Evolutionary conservation across 2,329 filamentous ascomycete genomes (phyloP), one percentile per base, ranked within the genome.

Genomic region (Aspergillus calidoustus): DNA sequence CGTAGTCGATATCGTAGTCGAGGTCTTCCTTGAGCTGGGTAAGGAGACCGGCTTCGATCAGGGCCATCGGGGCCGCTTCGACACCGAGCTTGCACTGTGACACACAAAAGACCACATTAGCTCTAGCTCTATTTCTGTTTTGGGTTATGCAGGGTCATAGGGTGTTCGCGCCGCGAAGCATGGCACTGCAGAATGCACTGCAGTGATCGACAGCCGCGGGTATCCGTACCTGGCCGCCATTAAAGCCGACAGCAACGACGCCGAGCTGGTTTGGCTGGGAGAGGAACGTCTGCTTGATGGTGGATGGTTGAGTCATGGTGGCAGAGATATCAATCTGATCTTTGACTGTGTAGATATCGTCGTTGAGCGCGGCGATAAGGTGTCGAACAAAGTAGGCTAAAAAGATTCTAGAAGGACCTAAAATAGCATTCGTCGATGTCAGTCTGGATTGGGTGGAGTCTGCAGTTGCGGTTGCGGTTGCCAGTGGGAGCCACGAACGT

Each of bases 211-310:
- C 61, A 44, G 59, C 63, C 56, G 61, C 34, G 54, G 60, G 47
- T 49, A 62, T 59, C 47, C 83, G 70, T 87, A 95, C 93, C 87
- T 97, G 95, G 60, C 95, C 95, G 68, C 94, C 94, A 57, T 93
- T 96, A 83, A 98, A 99, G 65, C 94, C 94, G 43, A 98, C 95
- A 54, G 94, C 93, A 43, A 98, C 92, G 60, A 99, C 86, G 65
- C 94, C 95, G 66, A 99, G 84, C 73, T 98, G 89, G 73, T 91
- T 85, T 34, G 88, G 86, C 74, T 89, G 84, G 66, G 89, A 84
- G 69, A 98, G 89, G 82, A 97, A 98, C 74, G 90, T 93, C 63
- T 87, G 84, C 53, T 81, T 74, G 64, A 88, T 83, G 7, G 85
- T 86, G 4, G 86, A 83, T 34, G 86, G 85, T 59, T 80, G 79